A percentile compares a stretch with the other conserved stretches of the same genome.
phyloP scores from a whole-genome alignment of 352 stramenopile genomes.

The Globisporangium nagaii region DNA sequence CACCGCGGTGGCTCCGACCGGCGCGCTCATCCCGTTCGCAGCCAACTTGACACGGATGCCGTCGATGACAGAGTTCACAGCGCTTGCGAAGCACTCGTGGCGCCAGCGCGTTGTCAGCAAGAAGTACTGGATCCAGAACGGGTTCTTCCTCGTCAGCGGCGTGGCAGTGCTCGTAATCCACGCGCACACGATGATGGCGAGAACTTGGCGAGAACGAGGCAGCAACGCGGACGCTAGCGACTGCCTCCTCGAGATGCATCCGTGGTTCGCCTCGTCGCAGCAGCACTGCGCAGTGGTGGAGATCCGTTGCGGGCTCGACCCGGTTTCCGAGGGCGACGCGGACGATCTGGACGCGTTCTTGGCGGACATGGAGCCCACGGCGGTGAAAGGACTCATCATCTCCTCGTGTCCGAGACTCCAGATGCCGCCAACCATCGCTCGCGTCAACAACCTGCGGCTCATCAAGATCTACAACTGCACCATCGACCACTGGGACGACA shows the following conservation, averaged over 20 bases:
- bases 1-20: neutral
- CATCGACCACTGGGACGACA: slow-evolving; percentile 17
- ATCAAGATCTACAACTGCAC: slow-evolving; percentile 45
- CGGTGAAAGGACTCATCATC: slow-evolving; percentile 20
- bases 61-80: neutral
- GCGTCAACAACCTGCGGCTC: slow-evolving; percentile 21
- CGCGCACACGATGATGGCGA: neutral
- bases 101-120: neutral
- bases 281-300: slow-evolving; percentile 1
- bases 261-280: neutral
- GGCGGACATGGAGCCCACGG: slow-evolving; percentile 10
- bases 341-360: slow-evolving; percentile 15
- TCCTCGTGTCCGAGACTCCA: slow-evolving; percentile 27
- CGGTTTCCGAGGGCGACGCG: too few species aligned
- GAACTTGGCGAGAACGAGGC: neutral
- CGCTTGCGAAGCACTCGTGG: neutral
- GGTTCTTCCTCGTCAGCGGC: neutral
- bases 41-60: neutral
- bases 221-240: too few species aligned
- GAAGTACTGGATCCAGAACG: neutral
- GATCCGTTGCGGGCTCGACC: neutral
- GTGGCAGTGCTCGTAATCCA: neutral
- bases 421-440: slow-evolving; percentile 13
- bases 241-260: neutral
- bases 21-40: neutral